Base-by-base conservation (phyloP, 352 stramenopile species). In the Phytophthora vignae region DNA sequence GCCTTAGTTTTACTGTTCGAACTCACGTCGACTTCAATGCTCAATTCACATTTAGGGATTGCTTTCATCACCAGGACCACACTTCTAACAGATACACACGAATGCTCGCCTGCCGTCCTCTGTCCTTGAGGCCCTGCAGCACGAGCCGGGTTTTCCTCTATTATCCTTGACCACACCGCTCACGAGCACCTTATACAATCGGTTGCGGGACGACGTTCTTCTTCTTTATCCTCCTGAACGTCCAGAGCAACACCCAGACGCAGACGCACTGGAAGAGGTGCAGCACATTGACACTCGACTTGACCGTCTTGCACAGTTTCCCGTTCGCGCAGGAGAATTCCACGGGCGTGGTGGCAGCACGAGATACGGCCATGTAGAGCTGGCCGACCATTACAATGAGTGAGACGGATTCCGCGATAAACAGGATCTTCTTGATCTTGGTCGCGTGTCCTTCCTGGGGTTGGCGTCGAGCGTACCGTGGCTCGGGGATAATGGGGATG, bases 271-370 rank as follows among this genome's bases (percentile, higher is more conserved):
- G 77, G 33, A 82, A 75, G 5, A 71, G 25, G 53, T 87, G 77
- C 25, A 87, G 61, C 4, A 78, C 54, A 36, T 60, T 77, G 6
- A 87, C 49, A n/a, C 58, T 71, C 14, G 67, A 61, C 21, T 74
- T 58, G 36, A 90, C 58, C 19, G 71, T 67, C 5, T 88, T 70
- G 54, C 84, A 92, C 49, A 76, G 27, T 7, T 71, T 46, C 5
- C 83, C 84, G 58, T 90, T 90, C 12, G 84, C 82, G 40, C 84
- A 92, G 0, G 75, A 79, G 8, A 92, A 69, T 58, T 88, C 84
- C 17, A 67, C 42, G 6, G 70, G 70, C 4, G 70, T 67, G 48
- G 10, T 66, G 12, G 46, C 55, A 22, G 64, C 49, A 48, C 75
- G 64, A 15, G 59, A 21, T 48, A 77, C 64, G 12, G 70, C 70